Conservation (phyloP, 495 filamentous ascomycete genomes). For the Hypoxylon trugodes region DNA sequence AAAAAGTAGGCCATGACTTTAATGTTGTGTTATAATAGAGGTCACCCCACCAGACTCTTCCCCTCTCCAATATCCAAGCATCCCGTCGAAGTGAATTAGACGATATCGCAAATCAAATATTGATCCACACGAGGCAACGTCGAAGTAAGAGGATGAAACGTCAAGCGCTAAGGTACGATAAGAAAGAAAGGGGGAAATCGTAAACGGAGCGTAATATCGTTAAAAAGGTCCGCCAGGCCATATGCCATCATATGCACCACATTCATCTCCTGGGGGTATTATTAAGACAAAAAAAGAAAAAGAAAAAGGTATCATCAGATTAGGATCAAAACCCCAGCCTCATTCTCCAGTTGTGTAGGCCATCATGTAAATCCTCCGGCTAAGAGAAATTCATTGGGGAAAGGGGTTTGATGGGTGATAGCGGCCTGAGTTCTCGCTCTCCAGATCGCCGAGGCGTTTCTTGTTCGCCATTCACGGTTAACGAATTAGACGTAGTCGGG, state of each 20-base stretch:
- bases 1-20: background rate
- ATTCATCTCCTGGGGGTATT: slow-evolving; percentile 35
- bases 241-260: slow-evolving; percentile 30
- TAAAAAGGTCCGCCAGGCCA: slow-evolving; percentile 33
- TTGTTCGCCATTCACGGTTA: slow-evolving; percentile 53
- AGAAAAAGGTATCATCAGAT: slow-evolving; percentile 31
- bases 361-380: background rate
- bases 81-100: slow-evolving; percentile 2
- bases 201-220: slow-evolving; percentile 40
- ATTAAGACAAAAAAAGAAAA: slow-evolving; percentile 36
- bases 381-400: slow-evolving; percentile 69
- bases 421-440: slow-evolving; percentile 56
- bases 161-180: slow-evolving; percentile 25
- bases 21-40: background rate
- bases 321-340: slow-evolving; percentile 11
- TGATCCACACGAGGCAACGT: slow-evolving; percentile 3
- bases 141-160: slow-evolving; percentile 1
- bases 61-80: background rate
- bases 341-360: slow-evolving; percentile 16
- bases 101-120: background rate
- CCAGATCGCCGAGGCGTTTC: slow-evolving; percentile 48
- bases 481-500: slow-evolving; percentile 51
- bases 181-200: slow-evolving; percentile 21
- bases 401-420: slow-evolving; percentile 77
- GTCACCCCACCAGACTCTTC: background rate